A percentile compares a stretch with the other conserved stretches of the same genome.
Evolutionary conservation across 2,329 filamentous ascomycete species (phyloP).

Genomic region (Hymenotorrendiella dingleyae): DNA sequence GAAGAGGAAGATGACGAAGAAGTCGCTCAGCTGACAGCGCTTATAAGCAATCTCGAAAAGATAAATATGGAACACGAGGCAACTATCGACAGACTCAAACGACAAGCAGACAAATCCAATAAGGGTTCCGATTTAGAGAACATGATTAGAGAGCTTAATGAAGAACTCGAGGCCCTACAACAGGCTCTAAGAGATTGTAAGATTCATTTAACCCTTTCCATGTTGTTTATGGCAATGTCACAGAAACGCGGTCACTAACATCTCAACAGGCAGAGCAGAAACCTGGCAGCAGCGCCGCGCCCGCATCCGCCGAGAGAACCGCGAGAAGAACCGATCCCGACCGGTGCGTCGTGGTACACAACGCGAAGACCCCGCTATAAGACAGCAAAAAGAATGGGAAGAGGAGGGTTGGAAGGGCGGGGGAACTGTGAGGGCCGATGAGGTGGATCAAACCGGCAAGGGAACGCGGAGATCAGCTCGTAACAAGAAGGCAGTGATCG

Average conservation of each 20-base stretch:
- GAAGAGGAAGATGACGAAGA: neutral
- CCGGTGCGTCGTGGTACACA: neutral
- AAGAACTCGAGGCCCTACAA: neutral
- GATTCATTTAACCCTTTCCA: neutral
- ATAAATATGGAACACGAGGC: no score
- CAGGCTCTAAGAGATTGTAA: neutral
- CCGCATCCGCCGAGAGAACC: neutral
- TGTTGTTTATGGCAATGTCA: no score
- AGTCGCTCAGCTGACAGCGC: neutral
- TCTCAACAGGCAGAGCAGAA: neutral
- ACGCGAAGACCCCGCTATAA: neutral
- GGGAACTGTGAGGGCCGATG: conserved; percentile 7
- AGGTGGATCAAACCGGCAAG: neutral
- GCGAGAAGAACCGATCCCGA: neutral
- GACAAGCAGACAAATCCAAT: no score
- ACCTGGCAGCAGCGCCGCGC: conserved; percentile 5
- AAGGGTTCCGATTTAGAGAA: no score
- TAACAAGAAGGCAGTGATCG: neutral
- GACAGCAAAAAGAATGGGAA: neutral
- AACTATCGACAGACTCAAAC: no score
- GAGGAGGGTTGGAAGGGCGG: neutral
- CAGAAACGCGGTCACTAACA: conserved; percentile 1
- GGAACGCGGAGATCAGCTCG: neutral
- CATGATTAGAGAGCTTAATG: neutral
- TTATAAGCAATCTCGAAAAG: no score